phyloP scores from a whole-genome alignment of 805 yeast species.

The Hanseniaspora hatyaiensis region DNA sequence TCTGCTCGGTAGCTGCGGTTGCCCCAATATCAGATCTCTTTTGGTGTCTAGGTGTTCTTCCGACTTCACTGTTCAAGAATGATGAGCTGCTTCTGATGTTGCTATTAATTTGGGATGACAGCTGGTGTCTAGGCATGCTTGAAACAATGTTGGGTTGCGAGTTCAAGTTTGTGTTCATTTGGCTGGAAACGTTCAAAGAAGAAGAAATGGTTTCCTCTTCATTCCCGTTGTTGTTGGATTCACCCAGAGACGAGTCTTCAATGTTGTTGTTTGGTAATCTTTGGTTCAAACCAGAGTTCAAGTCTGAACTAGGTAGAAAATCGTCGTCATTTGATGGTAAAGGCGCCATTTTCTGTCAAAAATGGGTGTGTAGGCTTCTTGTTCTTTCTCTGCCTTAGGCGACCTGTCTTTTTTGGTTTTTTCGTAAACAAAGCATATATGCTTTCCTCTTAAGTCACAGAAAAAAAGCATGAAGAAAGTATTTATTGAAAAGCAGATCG shows the following conservation, averaged over 20 bases:
- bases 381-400: too few relatives aligned
- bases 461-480: too few relatives aligned
- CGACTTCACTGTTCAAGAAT: slow-evolving; percentile 4
- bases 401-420: too few relatives aligned
- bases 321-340: slow-evolving; percentile 33
- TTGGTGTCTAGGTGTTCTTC: slow-evolving; percentile 15
- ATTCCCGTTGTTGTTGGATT: slow-evolving; percentile 15
- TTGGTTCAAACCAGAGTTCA: background rate
- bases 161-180: background rate
- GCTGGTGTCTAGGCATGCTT: background rate
- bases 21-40: slow-evolving; percentile 11
- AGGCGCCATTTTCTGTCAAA: slow-evolving; percentile 22
- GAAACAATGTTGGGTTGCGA: slow-evolving; percentile 1
- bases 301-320: slow-evolving; percentile 27
- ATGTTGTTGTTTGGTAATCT: slow-evolving; percentile 5
- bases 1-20: slow-evolving; percentile 3
- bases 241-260: slow-evolving; percentile 25
- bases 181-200: background rate
- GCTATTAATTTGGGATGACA: slow-evolving; percentile 3
- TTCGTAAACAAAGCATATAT: too few relatives aligned
- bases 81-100: slow-evolving; percentile 7
- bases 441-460: too few relatives aligned
- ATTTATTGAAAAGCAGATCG: too few relatives aligned
- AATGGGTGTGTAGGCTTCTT: too few relatives aligned
- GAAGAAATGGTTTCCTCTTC: slow-evolving; percentile 6